These are phyloP conservation scores for Globisporangium nodosum DNA, from an alignment of 352 stramenopile genomes.

Conservation along the genomic window DNA sequence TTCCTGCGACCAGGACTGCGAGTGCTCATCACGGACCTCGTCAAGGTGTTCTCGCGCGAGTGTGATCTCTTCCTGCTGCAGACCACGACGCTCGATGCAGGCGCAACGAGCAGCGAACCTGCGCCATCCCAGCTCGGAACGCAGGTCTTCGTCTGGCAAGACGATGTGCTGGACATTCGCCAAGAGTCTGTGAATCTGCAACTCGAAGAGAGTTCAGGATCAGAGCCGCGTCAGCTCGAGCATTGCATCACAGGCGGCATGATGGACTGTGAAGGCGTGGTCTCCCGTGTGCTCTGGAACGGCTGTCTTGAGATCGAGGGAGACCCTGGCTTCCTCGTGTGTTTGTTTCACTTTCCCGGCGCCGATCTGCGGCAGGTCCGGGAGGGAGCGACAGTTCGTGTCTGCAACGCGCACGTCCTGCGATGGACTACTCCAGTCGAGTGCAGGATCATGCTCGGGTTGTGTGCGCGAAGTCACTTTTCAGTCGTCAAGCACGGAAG, in stretches of 20 bases:
- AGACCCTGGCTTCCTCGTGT: slow-evolving; percentile 20
- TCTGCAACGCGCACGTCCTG: slow-evolving; percentile 26
- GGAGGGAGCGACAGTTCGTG: slow-evolving; percentile 17
- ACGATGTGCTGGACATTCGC: not conserved
- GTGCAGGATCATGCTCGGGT: slow-evolving; percentile 23
- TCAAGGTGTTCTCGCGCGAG: slow-evolving; percentile 61
- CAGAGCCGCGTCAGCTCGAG: not conserved
- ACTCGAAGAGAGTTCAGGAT: not conserved
- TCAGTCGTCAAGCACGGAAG: slow-evolving; percentile 11
- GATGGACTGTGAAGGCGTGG: slow-evolving; percentile 27
- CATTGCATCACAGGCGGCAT: not conserved
- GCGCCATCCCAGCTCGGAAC: slow-evolving; percentile 8
- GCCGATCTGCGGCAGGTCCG: slow-evolving; percentile 24
- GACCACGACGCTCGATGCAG: slow-evolving; percentile 13
- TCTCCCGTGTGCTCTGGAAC: slow-evolving; percentile 30
- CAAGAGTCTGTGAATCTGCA: not conserved
- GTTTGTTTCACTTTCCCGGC: slow-evolving; percentile 32
- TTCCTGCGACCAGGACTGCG: slow-evolving; percentile 39
- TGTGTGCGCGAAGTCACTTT: slow-evolving; percentile 34
- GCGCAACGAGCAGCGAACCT: not conserved
- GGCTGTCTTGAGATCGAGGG: slow-evolving; percentile 34
- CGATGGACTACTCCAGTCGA: slow-evolving; percentile 24
- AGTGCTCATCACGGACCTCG: slow-evolving; percentile 51
- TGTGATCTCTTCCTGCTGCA: slow-evolving; percentile 61
- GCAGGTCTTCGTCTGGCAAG: slow-evolving; percentile 24